Evolutionary conservation across 2,329 filamentous ascomycete genomes (phyloP).

Genomic region (Ambrosiella xylebori): DNA sequence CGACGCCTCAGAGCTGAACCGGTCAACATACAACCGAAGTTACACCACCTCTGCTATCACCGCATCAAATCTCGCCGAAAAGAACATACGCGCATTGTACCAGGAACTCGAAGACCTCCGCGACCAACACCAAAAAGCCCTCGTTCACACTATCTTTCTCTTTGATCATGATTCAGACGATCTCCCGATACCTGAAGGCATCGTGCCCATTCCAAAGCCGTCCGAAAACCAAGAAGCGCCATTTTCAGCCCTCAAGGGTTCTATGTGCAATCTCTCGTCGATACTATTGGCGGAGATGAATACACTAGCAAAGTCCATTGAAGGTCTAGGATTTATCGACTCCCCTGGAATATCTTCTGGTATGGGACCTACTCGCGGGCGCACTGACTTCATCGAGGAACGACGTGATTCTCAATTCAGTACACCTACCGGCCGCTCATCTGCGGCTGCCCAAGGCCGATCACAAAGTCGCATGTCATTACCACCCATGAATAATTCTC

Average conservation of each 20-base stretch:
- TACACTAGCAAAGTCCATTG: slow-evolving; percentile 53
- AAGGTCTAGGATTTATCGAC: slow-evolving; percentile 57
- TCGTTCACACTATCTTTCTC: slow-evolving; percentile 62
- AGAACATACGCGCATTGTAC: slow-evolving; percentile 40
- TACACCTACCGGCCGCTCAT: slow-evolving; percentile 29
- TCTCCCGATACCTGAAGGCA: slow-evolving; percentile 45
- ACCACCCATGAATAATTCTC: slow-evolving; percentile 41
- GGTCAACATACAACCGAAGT: slow-evolving; percentile 33
- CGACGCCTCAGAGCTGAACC: slow-evolving; percentile 55
- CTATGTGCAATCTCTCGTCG: slow-evolving; percentile 65
- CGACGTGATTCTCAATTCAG: slow-evolving; percentile 41
- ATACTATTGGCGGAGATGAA: slow-evolving; percentile 60
- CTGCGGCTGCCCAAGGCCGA: slow-evolving; percentile 35
- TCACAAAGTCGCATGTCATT: slow-evolving; percentile 61
- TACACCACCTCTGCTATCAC: slow-evolving; percentile 3
- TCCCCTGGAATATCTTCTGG: slow-evolving; percentile 44
- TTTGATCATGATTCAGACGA: slow-evolving; percentile 51
- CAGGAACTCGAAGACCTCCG: slow-evolving; percentile 54
- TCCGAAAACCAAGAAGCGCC: slow-evolving; percentile 34
- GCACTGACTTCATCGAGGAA: slow-evolving; percentile 17
- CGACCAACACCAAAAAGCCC: slow-evolving; percentile 56
- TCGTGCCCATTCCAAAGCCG: slow-evolving; percentile 54
- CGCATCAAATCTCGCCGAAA: slow-evolving; percentile 24
- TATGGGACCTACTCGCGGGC: slow-evolving; percentile 14
- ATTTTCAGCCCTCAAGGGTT: slow-evolving; percentile 41